Conservation (phyloP, 2,329 filamentous ascomycete species). For the Nemania diffusa region DNA sequence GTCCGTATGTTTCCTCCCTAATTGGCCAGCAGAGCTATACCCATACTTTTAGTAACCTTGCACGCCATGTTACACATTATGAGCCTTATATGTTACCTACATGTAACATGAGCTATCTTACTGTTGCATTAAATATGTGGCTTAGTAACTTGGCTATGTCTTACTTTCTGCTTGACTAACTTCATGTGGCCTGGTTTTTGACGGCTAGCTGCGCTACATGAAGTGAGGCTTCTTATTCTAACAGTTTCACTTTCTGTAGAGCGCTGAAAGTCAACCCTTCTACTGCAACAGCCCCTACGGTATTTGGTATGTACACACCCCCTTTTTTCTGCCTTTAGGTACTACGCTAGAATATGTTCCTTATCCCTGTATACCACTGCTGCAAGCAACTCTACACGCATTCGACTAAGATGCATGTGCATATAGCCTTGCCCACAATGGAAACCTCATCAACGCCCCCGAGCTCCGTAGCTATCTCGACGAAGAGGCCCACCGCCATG, state of each 20-base stretch:
- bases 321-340: not conserved
- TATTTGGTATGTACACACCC: constrained; percentile 59
- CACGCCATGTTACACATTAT: not conserved
- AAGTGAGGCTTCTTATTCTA: not conserved
- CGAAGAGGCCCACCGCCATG: constrained; percentile 70
- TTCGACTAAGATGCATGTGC: constrained; percentile 9
- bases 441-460: constrained; percentile 79
- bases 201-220: not conserved
- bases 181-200: not conserved
- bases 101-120: not conserved
- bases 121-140: not conserved
- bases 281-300: constrained; percentile 82
- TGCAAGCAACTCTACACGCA: not conserved
- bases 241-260: constrained; percentile 16
- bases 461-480: constrained; percentile 68
- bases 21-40: not conserved
- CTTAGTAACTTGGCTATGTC: not conserved
- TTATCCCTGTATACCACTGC: not conserved
- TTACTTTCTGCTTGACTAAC: no score
- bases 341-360: no score
- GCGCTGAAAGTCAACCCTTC: constrained; percentile 79
- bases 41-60: not conserved
- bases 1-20: constrained; percentile 51
- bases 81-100: no score
- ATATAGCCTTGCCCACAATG: constrained; percentile 72